Base-by-base conservation (phyloP, 2,329 filamentous ascomycete species). In the Phialophora chinensis region DNA sequence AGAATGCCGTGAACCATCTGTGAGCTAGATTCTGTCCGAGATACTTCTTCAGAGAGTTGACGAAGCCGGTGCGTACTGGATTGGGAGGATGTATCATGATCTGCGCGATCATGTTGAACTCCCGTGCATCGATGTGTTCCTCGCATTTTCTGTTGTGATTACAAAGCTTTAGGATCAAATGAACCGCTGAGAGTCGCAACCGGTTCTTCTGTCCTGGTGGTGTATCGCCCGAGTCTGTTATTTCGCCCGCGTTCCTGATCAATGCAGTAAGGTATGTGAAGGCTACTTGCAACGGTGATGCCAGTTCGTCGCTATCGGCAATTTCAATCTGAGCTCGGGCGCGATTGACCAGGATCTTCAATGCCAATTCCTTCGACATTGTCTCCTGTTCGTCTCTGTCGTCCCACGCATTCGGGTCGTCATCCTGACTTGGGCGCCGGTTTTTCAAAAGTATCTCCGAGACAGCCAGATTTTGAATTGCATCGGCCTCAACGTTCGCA, bases 11-110 rank as follows among this genome's bases (percentile, higher is more conserved):
- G 77, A 96, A 95, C 83, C 96, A 99, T 10, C 94, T 88, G 12
- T 85, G 82, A 1, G 87, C 85, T 2, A 96, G 88, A 63, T 86
- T 86, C 61, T 90, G 87, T 10, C 91, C 90, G 4, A 98, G 86
- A 74, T 96, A 94, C 79, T 96, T 97, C 79, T 96, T 95, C 49
- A 99, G 82, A 73, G 93, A 93, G 73, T 89, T 88, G 61, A 95
- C 85, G 73, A 99, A 98, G 1, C 86, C 87, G 55, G 85, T 86
- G 38, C 95, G 90, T 31, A 98, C 92, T 70, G 90, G 85, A 1
- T 86, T 80, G 58, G 91, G 84, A 5, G 85, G 83, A 74, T 97
- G 93, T 75, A 98, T 94, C 1, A 91, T 87, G 12, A 97, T 86
- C 67, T 91, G 85, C 0, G 93, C 90, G 11, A 99, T 84, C 31